Conservation (phyloP, 257 asterid species). For the Plantago elongata region DNA sequence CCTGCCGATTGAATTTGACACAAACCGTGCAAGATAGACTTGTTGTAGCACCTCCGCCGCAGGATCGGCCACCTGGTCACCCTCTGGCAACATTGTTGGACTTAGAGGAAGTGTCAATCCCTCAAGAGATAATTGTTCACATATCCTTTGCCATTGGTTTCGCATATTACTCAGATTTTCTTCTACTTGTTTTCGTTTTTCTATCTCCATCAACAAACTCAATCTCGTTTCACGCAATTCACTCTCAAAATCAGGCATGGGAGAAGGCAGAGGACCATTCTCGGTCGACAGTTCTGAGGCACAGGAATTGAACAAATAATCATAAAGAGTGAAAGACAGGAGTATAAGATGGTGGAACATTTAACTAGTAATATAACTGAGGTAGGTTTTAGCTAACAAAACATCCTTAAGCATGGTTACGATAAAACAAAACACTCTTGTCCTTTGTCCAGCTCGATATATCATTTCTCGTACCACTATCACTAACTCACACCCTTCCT, state of each 20-base stretch:
- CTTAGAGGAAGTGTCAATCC: conserved; percentile 69
- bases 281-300: conserved; percentile 77
- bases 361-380: background rate
- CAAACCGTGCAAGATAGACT: conserved; percentile 55
- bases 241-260: conserved; percentile 47
- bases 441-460: no score
- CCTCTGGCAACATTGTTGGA: conserved; percentile 38
- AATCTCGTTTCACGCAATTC: conserved; percentile 67
- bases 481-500: no score
- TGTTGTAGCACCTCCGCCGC: conserved; percentile 58
- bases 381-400: background rate
- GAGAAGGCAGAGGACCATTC: conserved; percentile 38
- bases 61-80: conserved; percentile 46
- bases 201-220: conserved; percentile 77
- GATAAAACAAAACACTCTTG: no score
- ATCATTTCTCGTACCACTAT: no score
- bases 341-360: conserved; percentile 10
- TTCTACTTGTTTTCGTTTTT: conserved; percentile 78
- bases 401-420: no score
- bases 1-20: conserved; percentile 77
- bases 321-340: conserved; percentile 5
- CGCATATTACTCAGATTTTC: conserved; percentile 50
- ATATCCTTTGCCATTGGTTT: conserved; percentile 63
- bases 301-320: conserved; percentile 23
- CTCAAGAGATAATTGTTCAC: conserved; percentile 47